Evolutionary conservation across 1,284 basidiomycete genomes (phyloP).

Genomic region (Fomitopsis betulina): DNA sequence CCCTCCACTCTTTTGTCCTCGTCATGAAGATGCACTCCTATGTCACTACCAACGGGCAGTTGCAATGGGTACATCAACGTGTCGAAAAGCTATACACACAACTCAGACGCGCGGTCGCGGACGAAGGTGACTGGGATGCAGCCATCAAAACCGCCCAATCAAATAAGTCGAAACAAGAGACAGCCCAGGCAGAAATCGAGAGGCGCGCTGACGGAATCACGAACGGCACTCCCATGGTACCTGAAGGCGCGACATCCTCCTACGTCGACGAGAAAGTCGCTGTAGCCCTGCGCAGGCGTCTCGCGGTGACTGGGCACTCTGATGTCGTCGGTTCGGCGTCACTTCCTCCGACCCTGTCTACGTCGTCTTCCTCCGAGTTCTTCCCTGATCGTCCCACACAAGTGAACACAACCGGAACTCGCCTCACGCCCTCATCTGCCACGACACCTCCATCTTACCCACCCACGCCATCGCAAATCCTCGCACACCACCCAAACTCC

Average conservation of each 20-base stretch:
- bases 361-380: slow-evolving; percentile 7
- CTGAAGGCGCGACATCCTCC: slow-evolving; percentile 39
- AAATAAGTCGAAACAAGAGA: slow-evolving; percentile 1
- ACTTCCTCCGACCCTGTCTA: not conserved
- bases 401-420: slow-evolving; percentile 24
- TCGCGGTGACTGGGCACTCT: slow-evolving; percentile 20
- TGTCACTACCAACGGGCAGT: slow-evolving; percentile 83
- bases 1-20: slow-evolving; percentile 87
- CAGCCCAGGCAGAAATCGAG: slow-evolving; percentile 6
- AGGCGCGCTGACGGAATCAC: slow-evolving; percentile 12
- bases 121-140: slow-evolving; percentile 60
- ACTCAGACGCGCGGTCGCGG: slow-evolving; percentile 44
- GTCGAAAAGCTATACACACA: slow-evolving; percentile 38
- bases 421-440: slow-evolving; percentile 12
- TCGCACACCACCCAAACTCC: slow-evolving; percentile 72
- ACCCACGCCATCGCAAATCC: slow-evolving; percentile 36
- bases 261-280: slow-evolving; percentile 54
- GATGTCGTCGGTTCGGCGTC: not conserved
- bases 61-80: slow-evolving; percentile 54
- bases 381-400: slow-evolving; percentile 9
- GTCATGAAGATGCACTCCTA: slow-evolving; percentile 99
- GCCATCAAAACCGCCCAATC: slow-evolving; percentile 47
- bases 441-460: slow-evolving; percentile 13
- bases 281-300: slow-evolving; percentile 48
- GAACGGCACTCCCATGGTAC: slow-evolving; percentile 31